Percentiles rank a stretch among this genome's conserved stretches.
Conservation (phyloP, 768 basidiomycete species). For the Filobasidium wieringae region DNA sequence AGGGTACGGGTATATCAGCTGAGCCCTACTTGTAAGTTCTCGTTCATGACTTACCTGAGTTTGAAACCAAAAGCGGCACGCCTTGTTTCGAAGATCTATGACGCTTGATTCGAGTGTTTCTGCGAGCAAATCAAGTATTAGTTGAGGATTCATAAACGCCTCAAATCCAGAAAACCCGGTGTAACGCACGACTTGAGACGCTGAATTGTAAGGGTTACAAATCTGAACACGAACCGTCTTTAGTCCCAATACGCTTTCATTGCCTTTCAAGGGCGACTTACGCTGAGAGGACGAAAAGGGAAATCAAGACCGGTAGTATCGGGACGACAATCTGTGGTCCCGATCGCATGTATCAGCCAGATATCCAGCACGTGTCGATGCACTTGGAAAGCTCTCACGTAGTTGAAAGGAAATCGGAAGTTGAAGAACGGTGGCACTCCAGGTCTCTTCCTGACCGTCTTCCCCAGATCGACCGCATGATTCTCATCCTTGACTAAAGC, state of each 20-base stretch:
- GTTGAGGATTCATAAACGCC: too few relatives aligned
- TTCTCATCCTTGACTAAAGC: not conserved
- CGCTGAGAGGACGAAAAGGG: not conserved
- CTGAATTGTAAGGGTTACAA: not conserved
- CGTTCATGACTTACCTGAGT: not conserved
- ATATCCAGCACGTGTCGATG: not conserved
- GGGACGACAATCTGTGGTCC: not conserved
- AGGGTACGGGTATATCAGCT: not conserved
- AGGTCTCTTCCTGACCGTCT: constrained; percentile 9
- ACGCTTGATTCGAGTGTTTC: not conserved
- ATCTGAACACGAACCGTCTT: constrained; percentile 9
- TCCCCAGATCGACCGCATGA: not conserved
- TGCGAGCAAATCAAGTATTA: not conserved
- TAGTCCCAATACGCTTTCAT: not conserved
- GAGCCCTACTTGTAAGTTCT: not conserved
- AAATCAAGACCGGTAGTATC: not conserved
- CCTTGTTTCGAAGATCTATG: not conserved
- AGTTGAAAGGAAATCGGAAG: constrained; percentile 26
- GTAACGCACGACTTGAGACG: not conserved
- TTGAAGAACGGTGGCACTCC: constrained; percentile 21
- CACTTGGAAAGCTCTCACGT: constrained; percentile 20
- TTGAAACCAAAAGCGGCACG: not conserved
- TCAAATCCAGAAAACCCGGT: not conserved
- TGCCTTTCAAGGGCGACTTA: not conserved
- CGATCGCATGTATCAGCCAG: not conserved